Evolutionary conservation across 2,329 filamentous ascomycete species (phyloP).

Genomic region (Lasiodiplodia citricola): DNA sequence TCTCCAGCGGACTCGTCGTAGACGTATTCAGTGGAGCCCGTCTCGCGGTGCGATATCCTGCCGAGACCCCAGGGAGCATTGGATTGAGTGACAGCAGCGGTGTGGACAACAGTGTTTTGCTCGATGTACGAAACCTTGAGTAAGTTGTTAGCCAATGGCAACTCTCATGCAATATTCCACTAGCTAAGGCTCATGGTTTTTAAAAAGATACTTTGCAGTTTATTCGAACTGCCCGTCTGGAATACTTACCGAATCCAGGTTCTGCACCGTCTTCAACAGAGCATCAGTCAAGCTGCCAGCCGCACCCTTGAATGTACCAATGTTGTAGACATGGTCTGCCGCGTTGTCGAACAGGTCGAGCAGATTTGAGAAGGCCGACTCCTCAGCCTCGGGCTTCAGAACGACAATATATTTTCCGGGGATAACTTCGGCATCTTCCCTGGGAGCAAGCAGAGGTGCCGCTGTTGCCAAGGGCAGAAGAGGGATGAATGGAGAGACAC

Average conservation of each 20-base stretch:
- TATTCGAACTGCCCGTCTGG: neutral
- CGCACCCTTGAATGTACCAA: constrained; percentile 48
- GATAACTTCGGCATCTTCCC: constrained; percentile 41
- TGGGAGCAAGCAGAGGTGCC: constrained; percentile 48
- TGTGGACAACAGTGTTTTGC: constrained; percentile 90
- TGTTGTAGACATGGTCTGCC: constrained; percentile 43
- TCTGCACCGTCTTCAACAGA: constrained; percentile 36
- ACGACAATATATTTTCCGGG: constrained; percentile 54
- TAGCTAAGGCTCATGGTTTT: neutral
- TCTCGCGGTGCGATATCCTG: constrained; percentile 91
- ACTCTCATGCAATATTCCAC: neutral
- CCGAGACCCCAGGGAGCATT: constrained; percentile 96
- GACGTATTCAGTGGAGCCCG: constrained; percentile 97
- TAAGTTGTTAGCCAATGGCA: neutral
- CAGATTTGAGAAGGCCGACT: constrained; percentile 23
- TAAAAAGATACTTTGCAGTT: neutral
- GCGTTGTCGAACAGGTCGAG: constrained; percentile 28
- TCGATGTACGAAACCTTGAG: constrained; percentile 92
- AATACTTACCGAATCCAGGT: neutral
- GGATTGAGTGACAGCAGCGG: constrained; percentile 71
- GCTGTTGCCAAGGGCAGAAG: constrained; percentile 41
- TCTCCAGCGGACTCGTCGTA: constrained; percentile 90
- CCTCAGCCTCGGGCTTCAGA: constrained; percentile 46
- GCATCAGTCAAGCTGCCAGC: constrained; percentile 42
- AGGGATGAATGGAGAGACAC: constrained; percentile 42